phyloP scores from a whole-genome alignment of 495 filamentous ascomycete genomes.

The Emericellopsis terricola region DNA sequence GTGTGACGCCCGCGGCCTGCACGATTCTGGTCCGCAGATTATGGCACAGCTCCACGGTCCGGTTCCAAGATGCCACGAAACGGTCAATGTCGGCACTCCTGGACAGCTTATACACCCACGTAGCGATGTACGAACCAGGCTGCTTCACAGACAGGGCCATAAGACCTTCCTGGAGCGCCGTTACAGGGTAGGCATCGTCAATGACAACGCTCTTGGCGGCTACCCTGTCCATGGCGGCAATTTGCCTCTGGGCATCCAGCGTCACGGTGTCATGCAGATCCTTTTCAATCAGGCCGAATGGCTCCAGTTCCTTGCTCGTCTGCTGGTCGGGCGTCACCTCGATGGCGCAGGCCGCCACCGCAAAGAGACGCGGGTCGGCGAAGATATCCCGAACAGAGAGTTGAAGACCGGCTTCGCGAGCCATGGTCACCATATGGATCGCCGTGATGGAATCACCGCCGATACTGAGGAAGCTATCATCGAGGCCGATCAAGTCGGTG shows the following conservation, averaged over 20 bases:
- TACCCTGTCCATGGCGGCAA: too few relatives aligned
- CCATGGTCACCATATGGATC: constrained; percentile 18
- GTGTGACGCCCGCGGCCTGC: constrained; percentile 3
- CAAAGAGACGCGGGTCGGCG: neutral
- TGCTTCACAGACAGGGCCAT: constrained; percentile 23
- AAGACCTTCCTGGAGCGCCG: constrained; percentile 33
- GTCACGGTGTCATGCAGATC: too few relatives aligned
- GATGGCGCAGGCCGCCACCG: neutral
- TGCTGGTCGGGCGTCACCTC: too few relatives aligned
- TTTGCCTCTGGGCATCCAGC: too few relatives aligned
- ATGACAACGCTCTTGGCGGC: too few relatives aligned
- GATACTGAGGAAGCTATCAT: constrained; percentile 21
- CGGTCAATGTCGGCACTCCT: constrained; percentile 16
- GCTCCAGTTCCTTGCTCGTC: too few relatives aligned
- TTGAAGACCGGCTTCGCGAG: constrained; percentile 20
- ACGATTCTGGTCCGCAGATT: constrained; percentile 42
- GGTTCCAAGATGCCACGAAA: constrained; percentile 30
- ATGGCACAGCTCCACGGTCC: constrained; percentile 32
- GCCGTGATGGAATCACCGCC: too few relatives aligned
- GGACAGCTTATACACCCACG: constrained; percentile 24
- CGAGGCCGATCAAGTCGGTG: constrained; percentile 20
- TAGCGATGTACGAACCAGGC: constrained; percentile 19
- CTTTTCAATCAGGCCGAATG: too few relatives aligned
- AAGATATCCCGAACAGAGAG: constrained; percentile 12
- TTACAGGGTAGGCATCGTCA: constrained; percentile 24